Evolutionary conservation across 108 stramenopile genomes (phyloP).

Genomic region (Fragilaria crotonensis): DNA sequence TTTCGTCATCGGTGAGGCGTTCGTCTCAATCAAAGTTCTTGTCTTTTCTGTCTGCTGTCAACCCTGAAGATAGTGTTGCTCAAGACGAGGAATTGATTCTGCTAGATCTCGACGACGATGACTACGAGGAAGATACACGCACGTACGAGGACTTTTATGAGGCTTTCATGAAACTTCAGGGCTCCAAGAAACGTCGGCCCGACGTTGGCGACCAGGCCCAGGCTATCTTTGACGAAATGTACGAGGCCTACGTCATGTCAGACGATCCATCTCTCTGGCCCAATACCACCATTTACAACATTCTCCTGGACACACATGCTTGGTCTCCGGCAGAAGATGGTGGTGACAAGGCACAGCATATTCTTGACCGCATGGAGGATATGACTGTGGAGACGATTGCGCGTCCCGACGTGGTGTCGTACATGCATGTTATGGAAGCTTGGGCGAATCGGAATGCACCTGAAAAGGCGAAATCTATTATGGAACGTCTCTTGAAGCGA

Average conservation of each 20-base stretch:
- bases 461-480: slow-evolving; percentile 18
- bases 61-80: no score
- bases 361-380: slow-evolving; percentile 28
- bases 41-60: no score
- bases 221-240: slow-evolving; percentile 36
- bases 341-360: slow-evolving; percentile 16
- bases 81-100: no score
- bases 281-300: slow-evolving; percentile 26
- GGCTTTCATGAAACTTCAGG: no score
- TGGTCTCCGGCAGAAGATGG: slow-evolving; percentile 18
- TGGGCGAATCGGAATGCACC: slow-evolving; percentile 30
- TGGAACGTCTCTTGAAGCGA: slow-evolving; percentile 12
- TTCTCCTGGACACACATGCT: slow-evolving; percentile 27
- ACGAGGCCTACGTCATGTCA: slow-evolving; percentile 13
- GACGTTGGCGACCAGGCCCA: slow-evolving; percentile 21
- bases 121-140: no score
- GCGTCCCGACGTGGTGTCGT: slow-evolving; percentile 24
- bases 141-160: no score
- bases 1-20: no score
- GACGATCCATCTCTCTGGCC: slow-evolving; percentile 23
- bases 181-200: no score
- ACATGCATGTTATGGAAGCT: slow-evolving; percentile 37
- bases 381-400: slow-evolving; percentile 7
- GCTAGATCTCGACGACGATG: no score
- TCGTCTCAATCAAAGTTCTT: no score